These are phyloP conservation scores for Fistulifera pelliculosa DNA, from an alignment of 108 stramenopile species.

Conservation along the genomic window DNA sequence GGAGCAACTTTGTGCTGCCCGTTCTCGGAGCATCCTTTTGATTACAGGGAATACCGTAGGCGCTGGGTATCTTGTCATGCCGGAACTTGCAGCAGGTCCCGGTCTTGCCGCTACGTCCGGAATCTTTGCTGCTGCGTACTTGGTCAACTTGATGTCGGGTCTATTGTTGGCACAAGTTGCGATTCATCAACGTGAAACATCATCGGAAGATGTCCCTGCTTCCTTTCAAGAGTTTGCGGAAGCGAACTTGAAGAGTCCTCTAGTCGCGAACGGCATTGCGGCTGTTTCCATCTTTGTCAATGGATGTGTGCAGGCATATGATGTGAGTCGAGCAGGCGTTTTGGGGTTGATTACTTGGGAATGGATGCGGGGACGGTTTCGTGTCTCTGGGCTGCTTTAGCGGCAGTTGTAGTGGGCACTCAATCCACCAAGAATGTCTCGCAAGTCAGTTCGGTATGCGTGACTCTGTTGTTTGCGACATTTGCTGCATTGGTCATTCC, in stretches of 20 bases:
- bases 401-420: slow-evolving; percentile 27
- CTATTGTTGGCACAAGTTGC: slow-evolving; percentile 64
- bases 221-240: slow-evolving; percentile 75
- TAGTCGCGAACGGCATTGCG: slow-evolving; percentile 32
- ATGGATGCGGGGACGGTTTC: slow-evolving; percentile 1
- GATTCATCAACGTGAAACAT: slow-evolving; percentile 52
- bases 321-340: slow-evolving; percentile 30
- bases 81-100: slow-evolving; percentile 44
- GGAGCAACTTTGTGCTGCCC: not conserved
- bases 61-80: slow-evolving; percentile 52
- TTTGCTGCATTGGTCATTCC: slow-evolving; percentile 50
- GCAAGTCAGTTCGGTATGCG: slow-evolving; percentile 34
- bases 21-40: slow-evolving; percentile 47
- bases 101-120: slow-evolving; percentile 36
- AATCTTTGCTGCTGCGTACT: slow-evolving; percentile 44
- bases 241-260: slow-evolving; percentile 20
- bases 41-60: slow-evolving; percentile 78
- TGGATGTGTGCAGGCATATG: slow-evolving; percentile 43
- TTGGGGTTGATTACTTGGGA: not conserved
- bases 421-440: slow-evolving; percentile 36
- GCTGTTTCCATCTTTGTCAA: slow-evolving; percentile 42
- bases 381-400: slow-evolving; percentile 19
- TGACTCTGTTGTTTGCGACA: slow-evolving; percentile 40
- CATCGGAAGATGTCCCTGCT: slow-evolving; percentile 31
- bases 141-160: slow-evolving; percentile 61